phyloP scores from a whole-genome alignment of 2,329 filamentous ascomycete genomes.

The Ophiostoma quercus region DNA sequence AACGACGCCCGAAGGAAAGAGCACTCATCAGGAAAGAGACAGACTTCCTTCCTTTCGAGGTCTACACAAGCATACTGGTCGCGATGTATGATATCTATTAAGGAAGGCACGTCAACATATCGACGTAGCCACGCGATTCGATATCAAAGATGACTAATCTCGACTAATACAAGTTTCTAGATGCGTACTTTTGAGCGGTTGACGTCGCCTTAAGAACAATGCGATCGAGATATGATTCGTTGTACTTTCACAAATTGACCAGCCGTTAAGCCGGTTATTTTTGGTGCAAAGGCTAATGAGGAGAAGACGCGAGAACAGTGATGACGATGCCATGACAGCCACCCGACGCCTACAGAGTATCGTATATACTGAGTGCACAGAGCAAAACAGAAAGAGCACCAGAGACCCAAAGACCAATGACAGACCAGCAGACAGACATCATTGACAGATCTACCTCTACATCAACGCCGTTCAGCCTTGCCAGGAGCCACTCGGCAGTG shows the following conservation, averaged over 20 bases:
- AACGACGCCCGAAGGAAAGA: not conserved
- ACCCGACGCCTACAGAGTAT: not conserved
- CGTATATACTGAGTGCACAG: not conserved
- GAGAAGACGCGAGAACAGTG: not conserved
- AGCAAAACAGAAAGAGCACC: not conserved
- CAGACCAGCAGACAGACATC: not conserved
- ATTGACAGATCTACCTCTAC: not conserved
- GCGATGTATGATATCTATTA: not conserved
- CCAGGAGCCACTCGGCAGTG: slow-evolving; percentile 1
- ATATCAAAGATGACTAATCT: not conserved
- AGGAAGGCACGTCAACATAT: not conserved
- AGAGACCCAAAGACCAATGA: not conserved
- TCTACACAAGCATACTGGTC: too few species aligned
- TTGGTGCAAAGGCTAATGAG: not conserved
- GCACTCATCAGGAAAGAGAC: not conserved
- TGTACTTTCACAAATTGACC: not conserved
- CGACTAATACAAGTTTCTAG: not conserved
- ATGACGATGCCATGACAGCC: not conserved
- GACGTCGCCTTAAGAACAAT: not conserved
- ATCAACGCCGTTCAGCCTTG: not conserved
- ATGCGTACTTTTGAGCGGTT: not conserved
- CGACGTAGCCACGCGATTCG: not conserved
- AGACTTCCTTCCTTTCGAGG: not conserved
- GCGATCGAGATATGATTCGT: not conserved
- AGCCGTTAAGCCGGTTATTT: not conserved